These are phyloP conservation scores for Picea sitchensis DNA, from an alignment of 75 land plant species.

Conservation along the genomic window DNA sequence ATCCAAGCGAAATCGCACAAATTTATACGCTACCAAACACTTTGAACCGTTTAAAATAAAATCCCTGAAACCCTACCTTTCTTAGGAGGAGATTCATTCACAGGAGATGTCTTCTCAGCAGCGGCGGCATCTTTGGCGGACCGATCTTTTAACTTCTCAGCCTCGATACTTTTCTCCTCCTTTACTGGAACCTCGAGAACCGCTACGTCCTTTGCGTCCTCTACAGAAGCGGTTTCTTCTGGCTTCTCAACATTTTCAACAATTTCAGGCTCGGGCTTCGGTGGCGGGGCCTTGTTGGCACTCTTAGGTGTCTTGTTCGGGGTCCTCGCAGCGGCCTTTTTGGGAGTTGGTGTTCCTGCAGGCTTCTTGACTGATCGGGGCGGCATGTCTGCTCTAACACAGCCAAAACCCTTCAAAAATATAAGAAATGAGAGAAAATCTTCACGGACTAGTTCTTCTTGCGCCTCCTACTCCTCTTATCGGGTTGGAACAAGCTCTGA, in stretches of 20 bases:
- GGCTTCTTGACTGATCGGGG: constrained; percentile 1
- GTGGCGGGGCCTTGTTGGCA: not conserved
- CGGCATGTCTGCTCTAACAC: not conserved
- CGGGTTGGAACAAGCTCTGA: too few species aligned
- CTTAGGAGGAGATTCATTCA: not conserved
- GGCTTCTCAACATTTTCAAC: not conserved
- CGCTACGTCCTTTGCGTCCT: not conserved
- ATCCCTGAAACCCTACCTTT: not conserved
- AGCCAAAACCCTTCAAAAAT: too few species aligned
- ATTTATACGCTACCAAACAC: not conserved
- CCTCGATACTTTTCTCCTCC: too few species aligned
- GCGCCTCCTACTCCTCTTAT: too few species aligned
- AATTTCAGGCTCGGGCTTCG: not conserved
- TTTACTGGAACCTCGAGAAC: not conserved
- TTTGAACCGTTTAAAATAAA: not conserved
- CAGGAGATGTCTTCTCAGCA: not conserved
- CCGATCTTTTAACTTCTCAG: not conserved
- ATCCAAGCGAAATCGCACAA: too few species aligned
- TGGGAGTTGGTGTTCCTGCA: not conserved
- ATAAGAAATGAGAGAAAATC: too few species aligned
- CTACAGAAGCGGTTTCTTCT: not conserved
- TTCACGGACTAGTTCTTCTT: too few species aligned
- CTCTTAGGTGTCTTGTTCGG: not conserved
- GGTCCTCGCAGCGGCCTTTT: not conserved
- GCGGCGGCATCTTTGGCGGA: not conserved